phyloP scores from a whole-genome alignment of 306 rosid genomes.

The Vigna reflexopilosa region DNA sequence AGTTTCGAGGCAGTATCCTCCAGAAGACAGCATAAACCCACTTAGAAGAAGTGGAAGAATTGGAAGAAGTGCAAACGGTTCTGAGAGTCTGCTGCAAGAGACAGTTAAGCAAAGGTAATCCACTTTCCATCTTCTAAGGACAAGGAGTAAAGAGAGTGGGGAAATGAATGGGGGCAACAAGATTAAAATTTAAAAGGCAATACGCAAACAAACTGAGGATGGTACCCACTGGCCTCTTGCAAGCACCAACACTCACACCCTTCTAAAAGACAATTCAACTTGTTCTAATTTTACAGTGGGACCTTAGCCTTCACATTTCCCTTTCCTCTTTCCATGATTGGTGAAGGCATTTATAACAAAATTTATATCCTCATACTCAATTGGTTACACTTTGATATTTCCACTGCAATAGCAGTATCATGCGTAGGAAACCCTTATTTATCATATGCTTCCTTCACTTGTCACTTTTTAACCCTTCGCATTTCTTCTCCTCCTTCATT shows the following conservation, averaged over 20 bases:
- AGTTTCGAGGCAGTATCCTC: conserved; percentile 84
- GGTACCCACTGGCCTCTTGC: conserved; percentile 43
- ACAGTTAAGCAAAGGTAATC: conserved; percentile 81
- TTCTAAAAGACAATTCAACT: conserved; percentile 41
- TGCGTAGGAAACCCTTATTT: background rate
- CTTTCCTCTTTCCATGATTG: conserved; percentile 19
- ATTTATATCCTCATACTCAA: conserved; percentile 13
- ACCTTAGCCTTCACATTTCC: conserved; percentile 42
- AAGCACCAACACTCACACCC: conserved; percentile 45
- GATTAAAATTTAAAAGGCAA: conserved; percentile 47
- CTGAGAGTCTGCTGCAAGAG: conserved; percentile 83
- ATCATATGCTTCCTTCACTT: background rate
- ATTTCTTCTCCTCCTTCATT: no score
- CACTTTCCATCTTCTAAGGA: conserved; percentile 63
- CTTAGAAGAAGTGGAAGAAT: conserved; percentile 66
- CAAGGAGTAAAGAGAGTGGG: conserved; percentile 30
- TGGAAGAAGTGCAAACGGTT: conserved; percentile 61
- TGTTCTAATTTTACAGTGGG: conserved; percentile 52
- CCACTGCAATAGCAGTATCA: background rate
- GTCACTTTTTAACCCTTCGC: background rate
- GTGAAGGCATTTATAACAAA: conserved; percentile 41
- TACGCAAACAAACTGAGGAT: conserved; percentile 36
- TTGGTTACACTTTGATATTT: conserved; percentile 23
- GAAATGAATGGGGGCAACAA: conserved; percentile 19
- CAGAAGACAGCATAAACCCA: conserved; percentile 89